Evolutionary conservation across 2,329 filamentous ascomycete genomes (phyloP).

Genomic region (Trichoderma lentiforme): DNA sequence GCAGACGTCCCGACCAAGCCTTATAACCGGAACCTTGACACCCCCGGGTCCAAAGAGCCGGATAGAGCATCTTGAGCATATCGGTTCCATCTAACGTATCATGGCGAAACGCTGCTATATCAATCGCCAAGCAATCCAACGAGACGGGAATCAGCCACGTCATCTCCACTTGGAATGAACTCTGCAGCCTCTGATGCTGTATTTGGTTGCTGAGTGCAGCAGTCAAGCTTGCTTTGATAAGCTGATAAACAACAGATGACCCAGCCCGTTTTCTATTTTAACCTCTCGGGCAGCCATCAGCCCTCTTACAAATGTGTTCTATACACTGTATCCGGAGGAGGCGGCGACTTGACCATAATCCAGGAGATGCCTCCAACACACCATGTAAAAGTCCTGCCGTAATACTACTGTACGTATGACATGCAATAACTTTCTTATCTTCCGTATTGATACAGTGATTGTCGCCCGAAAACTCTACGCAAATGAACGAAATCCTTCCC

Average conservation of each 20-base stretch:
- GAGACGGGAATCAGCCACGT: conserved; percentile 3
- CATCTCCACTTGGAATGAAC: conserved; percentile 12
- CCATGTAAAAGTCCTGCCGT: not conserved
- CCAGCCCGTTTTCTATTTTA: not conserved
- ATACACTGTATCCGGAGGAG: not conserved
- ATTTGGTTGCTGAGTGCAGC: not conserved
- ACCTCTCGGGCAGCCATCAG: not conserved
- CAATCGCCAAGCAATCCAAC: not conserved
- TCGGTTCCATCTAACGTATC: not conserved
- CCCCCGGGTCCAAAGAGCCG: not conserved
- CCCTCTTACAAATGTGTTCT: not conserved
- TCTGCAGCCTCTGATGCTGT: conserved; percentile 5
- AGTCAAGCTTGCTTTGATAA: not conserved
- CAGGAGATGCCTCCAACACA: not conserved
- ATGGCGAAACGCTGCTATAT: not conserved
- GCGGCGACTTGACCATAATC: not conserved
- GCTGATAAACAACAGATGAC: conserved; percentile 7
- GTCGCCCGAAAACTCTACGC: not conserved
- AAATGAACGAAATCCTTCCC: not conserved
- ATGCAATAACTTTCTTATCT: not conserved
- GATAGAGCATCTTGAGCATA: not conserved
- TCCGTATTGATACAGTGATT: not conserved
- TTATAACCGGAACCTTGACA: not conserved
- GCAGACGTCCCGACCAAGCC: conserved; percentile 1
- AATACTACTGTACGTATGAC: not conserved